Evolutionary conservation across 225 moss, liverwort and hornwort genomes (phyloP), one percentile per base, ranked within the genome.

Genomic region (Straminergon stramineum): DNA sequence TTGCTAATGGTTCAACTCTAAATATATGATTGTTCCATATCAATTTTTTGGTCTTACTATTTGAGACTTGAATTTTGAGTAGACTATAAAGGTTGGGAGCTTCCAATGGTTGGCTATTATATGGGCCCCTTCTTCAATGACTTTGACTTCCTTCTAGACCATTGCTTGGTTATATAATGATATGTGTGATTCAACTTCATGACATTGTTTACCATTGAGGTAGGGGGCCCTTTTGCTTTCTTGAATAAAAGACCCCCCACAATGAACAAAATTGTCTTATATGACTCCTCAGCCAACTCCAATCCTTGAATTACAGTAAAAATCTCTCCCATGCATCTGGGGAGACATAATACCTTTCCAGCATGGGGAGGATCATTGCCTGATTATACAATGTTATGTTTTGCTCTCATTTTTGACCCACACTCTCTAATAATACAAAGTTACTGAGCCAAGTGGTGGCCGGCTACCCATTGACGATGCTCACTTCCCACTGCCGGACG

Each of bases 71-170:
- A 24, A 22, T 41, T 71, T 71, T 3, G 1, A 71, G 13, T 3
- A 2, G 1, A 43, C 41, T 43, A 26, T 43, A 2, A 26, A 43
- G 15, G 8, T 7, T 39, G 7, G 7, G 27, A 73, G 43, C 27
- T 73, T 73, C 39, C 15, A 8, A 43, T 43, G 15, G 15, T 73
- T 41, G 73, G 15, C 5, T 2, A 2, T 24, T 15, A 23, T 22
- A n/a, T 39, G 4, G 13, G 4, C 0, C 12, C 5, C 69, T n/a
- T 69, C 10, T 4, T n/a, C 5, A n/a, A 2, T 22, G 7, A 22
- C 3, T 69, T 22, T 9, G 13, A 22, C 7, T 39, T 39, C 21
- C 1, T 21, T n/a, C 1, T 11, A 11, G 13, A 69, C 11, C 21
- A n/a, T n/a, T n/a, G n/a, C n/a, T n/a, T n/a, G n/a, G n/a, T n/a